phyloP scores from a whole-genome alignment of 805 yeast genomes.

The Lachancea sp. region DNA sequence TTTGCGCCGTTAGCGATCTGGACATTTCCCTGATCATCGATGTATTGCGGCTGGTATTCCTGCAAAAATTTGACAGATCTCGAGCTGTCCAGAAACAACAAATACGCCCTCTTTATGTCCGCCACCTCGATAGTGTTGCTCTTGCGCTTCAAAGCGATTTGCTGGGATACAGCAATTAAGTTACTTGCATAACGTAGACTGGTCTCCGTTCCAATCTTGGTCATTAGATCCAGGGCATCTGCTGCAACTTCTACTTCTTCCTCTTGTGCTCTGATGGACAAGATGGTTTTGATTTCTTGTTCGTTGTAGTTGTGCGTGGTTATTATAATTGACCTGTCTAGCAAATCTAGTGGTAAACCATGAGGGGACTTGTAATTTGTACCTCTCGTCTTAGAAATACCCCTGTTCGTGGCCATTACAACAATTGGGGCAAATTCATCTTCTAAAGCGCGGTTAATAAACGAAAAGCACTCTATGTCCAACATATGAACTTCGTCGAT shows the following conservation, averaged over 20 bases:
- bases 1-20: constrained; percentile 41
- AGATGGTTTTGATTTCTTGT: constrained; percentile 80
- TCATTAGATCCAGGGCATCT: constrained; percentile 81
- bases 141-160: constrained; percentile 78
- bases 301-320: constrained; percentile 73
- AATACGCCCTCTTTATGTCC: constrained; percentile 82
- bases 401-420: constrained; percentile 97
- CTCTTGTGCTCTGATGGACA: constrained; percentile 85
- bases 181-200: constrained; percentile 90
- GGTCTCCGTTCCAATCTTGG: constrained; percentile 85
- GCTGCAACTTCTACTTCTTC: constrained; percentile 81
- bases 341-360: constrained; percentile 92
- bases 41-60: constrained; percentile 59
- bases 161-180: constrained; percentile 83
- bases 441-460: constrained; percentile 91
- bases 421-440: constrained; percentile 96
- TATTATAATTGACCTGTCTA: constrained; percentile 89
- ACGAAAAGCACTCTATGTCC: constrained; percentile 93
- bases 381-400: constrained; percentile 89
- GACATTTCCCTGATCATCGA: constrained; percentile 75
- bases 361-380: constrained; percentile 92
- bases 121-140: constrained; percentile 56
- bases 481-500: constrained; percentile 98
- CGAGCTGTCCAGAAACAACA: constrained; percentile 79
- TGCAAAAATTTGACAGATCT: constrained; percentile 84